These are phyloP conservation scores for Aureobasidium melanogenum DNA, from an alignment of 2,329 filamentous ascomycete species.

Conservation along the genomic window DNA sequence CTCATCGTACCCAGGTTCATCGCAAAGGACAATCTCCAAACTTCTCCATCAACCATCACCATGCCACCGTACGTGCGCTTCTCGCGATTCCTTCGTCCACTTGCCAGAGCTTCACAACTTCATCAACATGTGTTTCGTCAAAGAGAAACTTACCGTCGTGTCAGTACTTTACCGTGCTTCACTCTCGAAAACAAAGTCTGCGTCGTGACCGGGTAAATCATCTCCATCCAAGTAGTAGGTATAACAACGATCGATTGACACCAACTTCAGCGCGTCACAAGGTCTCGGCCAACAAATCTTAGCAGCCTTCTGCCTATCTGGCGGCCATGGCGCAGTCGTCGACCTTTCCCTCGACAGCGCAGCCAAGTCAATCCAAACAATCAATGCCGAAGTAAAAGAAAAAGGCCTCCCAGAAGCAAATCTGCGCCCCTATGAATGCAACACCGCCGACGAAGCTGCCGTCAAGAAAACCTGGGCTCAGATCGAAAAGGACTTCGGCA, in stretches of 20 bases:
- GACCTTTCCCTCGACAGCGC: slow-evolving; percentile 23
- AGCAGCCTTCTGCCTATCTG: slow-evolving; percentile 24
- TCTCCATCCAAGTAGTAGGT: not conserved
- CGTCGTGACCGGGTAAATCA: slow-evolving; percentile 13
- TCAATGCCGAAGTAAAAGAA: slow-evolving; percentile 22
- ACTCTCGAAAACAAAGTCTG: slow-evolving; percentile 14
- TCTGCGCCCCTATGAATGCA: slow-evolving; percentile 30
- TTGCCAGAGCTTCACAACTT: not conserved
- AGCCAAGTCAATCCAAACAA: slow-evolving; percentile 22
- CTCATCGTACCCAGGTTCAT: not conserved
- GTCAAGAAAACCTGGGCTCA: slow-evolving; percentile 28
- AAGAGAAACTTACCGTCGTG: slow-evolving; percentile 4
- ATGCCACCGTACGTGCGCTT: slow-evolving; percentile 14
- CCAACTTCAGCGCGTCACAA: slow-evolving; percentile 18
- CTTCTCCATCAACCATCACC: not conserved
- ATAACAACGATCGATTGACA: not conserved
- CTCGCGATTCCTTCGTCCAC: not conserved
- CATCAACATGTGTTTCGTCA: not conserved
- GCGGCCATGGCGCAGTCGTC: slow-evolving; percentile 26
- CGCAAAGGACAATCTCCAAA: too few species aligned
- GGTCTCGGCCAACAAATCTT: slow-evolving; percentile 26
- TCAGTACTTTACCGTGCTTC: slow-evolving; percentile 14
- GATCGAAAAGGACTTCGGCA: slow-evolving; percentile 27
- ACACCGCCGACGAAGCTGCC: slow-evolving; percentile 30
- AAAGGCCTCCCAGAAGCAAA: slow-evolving; percentile 20